Evolutionary conservation across 2,329 filamentous ascomycete genomes (phyloP), one percentile per base, ranked within the genome.

Genomic region (Penicillium sp.): DNA sequence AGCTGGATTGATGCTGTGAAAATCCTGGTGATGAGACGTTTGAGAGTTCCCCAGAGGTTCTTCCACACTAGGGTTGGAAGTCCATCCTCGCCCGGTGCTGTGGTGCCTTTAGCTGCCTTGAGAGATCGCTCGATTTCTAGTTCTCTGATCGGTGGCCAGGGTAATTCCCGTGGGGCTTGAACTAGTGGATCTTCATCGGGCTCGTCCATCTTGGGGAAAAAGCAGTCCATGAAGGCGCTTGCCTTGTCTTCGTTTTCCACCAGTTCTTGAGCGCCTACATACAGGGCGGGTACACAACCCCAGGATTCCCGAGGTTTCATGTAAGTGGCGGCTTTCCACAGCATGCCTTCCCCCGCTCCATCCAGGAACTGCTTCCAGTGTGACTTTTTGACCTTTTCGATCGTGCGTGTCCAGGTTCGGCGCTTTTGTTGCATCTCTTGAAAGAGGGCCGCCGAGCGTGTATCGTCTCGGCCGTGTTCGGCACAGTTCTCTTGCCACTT

Each of bases 11-110:
- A 64, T 28, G 55, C 45, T 7, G 44, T 42, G 49, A 66, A 64
- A 2, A 64, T 57, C 9, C 40, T 19, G 40, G 22, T 19, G 22
- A 44, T 44, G 19, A 44, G 22, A 4, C 9, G 9, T 19, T 24
- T 24, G 19, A 44, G 19, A 22, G 24, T 9, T 24, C 13, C 19
- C 40, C n/a, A 44, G 4, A 44, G 19, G 22, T 44, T 24, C 24
- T 44, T 65, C 63, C 59, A 68, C 19, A 70, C 63, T 4, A 70
- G 49, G 28, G 56, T 67, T 15, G 65, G 68, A 17, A 70, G 40
- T 15, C 56, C 56, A 33, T 71, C 68, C 30, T 70, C 61, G 1
- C 66, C 66, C 26, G 60, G 65, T 28, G 65, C 65, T 7, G 64
- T 66, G 1, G 56, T 24, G 38, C 61, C 61, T 63, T 68, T 70